Percentiles rank a stretch among this genome's conserved stretches.
phyloP scores from a whole-genome alignment of 768 basidiomycete genomes.

The Cyclocybe aegerita region DNA sequence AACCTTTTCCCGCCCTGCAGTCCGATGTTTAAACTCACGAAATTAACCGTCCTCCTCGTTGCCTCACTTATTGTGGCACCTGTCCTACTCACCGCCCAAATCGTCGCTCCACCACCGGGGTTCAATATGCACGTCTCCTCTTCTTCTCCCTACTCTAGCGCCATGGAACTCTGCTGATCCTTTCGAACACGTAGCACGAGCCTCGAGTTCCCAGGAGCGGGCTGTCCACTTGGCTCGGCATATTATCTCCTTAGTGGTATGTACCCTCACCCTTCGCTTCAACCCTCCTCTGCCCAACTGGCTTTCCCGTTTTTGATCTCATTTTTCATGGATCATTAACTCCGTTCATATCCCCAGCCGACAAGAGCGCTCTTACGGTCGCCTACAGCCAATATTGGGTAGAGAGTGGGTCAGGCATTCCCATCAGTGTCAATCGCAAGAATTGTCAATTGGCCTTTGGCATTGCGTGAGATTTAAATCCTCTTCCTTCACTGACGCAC shows the following conservation, averaged over 20 bases:
- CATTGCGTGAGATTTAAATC: constrained; percentile 16
- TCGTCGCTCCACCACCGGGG: constrained; percentile 20
- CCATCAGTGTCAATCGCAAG: constrained; percentile 21
- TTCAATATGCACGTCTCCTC: constrained; percentile 20
- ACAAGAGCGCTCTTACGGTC: constrained; percentile 21
- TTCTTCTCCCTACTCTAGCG: too few relatives aligned
- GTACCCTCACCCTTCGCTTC: background rate
- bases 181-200: constrained; percentile 13
- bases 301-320: background rate
- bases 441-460: constrained; percentile 23
- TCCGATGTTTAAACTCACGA: too few relatives aligned
- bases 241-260: constrained; percentile 20
- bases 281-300: background rate
- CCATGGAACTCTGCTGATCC: too few relatives aligned
- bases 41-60: too few relatives aligned
- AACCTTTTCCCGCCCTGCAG: too few relatives aligned
- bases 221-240: constrained; percentile 20
- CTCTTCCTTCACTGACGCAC: background rate
- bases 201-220: constrained; percentile 17
- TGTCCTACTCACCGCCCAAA: too few relatives aligned
- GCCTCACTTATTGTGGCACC: too few relatives aligned
- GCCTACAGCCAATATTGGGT: constrained; percentile 22
- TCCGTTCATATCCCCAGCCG: constrained; percentile 5
- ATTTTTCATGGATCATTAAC: too few relatives aligned
- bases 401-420: constrained; percentile 21